Base-by-base conservation (phyloP, 352 stramenopile species). In the Globisporangium lucens region DNA sequence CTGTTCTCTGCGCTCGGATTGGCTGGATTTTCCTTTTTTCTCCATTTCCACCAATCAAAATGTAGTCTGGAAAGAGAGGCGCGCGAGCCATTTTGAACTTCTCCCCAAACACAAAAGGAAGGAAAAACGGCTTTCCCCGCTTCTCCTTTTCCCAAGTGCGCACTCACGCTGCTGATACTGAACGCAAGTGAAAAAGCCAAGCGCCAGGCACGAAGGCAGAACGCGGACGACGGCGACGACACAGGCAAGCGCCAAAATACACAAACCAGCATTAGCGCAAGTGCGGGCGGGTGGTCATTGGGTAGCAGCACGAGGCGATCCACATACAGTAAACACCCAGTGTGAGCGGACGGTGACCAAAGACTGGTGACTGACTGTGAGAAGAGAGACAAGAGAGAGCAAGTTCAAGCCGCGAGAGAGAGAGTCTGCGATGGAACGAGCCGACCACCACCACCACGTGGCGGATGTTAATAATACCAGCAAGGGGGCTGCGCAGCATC, bases 391-490 rank as follows among this genome's bases (percentile, higher is more conserved):
- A 10, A n/a, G 35, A 27, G 27, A 41, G 12, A 59, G 55, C 30
- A 43, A 46, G 20, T 30, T 15, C 29, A 60, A 49, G 41, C 47
- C 20, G 43, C 29, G 30, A 27, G n/a, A 20, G 53, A 27, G 27
- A 9, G 13, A 24, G 24, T 24, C 1, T 30, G 56, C 33, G 58
- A 64, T 64, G 43, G 60, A 65, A 56, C 13, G 43, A 65, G 30
- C n/a, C 15, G 41, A 43, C 17, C 12, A 7, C 24, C 12, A 7
- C 24, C 24, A 4, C 4, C 36, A 55, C 38, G 30, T 47, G 30
- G 41, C 59, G 49, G 62, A 13, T 27, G 36, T 53, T 68, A 68
- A 68, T 68, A 68, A 55, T 43, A 68, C 52, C 41, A 62, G 52
- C 60, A 35, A 56, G 30, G 43, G 43, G 15, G 35, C 12, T 10